Percentiles rank a stretch among this genome's conserved stretches.
These are phyloP conservation scores for Cercophora newfieldiana DNA, from an alignment of 495 filamentous ascomycete species.

Conservation along the genomic window DNA sequence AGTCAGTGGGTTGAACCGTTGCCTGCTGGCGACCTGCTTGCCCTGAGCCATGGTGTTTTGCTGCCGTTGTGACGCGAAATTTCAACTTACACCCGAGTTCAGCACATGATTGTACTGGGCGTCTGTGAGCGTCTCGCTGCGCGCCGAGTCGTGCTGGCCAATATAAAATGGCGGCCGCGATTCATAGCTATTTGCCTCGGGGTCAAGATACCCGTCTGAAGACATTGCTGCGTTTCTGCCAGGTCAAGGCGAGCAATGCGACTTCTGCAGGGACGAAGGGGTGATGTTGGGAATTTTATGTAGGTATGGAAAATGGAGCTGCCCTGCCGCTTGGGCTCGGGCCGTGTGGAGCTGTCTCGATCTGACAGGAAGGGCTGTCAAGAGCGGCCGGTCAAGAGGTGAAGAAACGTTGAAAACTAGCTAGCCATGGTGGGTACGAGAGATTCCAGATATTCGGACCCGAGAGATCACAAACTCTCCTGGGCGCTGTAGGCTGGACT, in stretches of 20 bases:
- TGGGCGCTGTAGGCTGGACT: not conserved
- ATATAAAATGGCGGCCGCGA: constrained; percentile 68
- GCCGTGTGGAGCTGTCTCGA: not conserved
- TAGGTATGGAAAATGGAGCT: not conserved
- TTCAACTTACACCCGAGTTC: constrained; percentile 56
- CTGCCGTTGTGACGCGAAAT: not conserved
- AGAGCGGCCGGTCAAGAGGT: too few relatives aligned
- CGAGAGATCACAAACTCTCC: not conserved
- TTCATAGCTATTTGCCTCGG: constrained; percentile 52
- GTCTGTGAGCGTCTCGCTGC: constrained; percentile 60
- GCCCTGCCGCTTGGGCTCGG: not conserved
- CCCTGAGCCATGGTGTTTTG: not conserved
- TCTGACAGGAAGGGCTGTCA: not conserved
- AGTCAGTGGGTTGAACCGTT: constrained; percentile 2
- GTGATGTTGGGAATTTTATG: not conserved
- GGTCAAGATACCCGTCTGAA: constrained; percentile 33
- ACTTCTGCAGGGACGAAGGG: not conserved
- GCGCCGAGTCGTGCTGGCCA: constrained; percentile 77
- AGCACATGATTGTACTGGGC: constrained; percentile 67
- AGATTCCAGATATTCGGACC: not conserved
- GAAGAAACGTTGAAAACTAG: not conserved
- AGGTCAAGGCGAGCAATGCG: not conserved
- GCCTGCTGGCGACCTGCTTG: not conserved
- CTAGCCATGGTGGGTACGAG: not conserved
- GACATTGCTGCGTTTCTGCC: constrained; percentile 21